phyloP scores from a whole-genome alignment of 192 early-diverging fungal species.

The Podila minutissima region DNA sequence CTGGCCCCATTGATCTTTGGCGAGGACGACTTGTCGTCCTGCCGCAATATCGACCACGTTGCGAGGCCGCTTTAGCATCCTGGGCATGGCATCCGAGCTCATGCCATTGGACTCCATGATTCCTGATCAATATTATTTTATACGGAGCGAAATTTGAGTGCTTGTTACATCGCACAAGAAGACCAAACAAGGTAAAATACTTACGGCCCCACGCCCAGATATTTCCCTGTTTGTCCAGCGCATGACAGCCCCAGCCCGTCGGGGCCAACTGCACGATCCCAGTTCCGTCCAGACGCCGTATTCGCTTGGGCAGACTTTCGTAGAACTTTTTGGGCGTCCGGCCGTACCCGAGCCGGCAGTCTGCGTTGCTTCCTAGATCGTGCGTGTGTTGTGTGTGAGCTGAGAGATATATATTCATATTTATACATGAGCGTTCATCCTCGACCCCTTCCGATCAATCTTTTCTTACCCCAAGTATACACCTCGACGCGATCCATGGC shows the following conservation, averaged over 20 bases:
- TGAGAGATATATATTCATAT: background rate
- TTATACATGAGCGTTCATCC: too few relatives aligned
- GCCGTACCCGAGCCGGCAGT: slow-evolving; percentile 38
- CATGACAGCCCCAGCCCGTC: slow-evolving; percentile 45
- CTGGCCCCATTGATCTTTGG: slow-evolving; percentile 22
- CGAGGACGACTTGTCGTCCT: slow-evolving; percentile 36
- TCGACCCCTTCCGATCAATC: too few relatives aligned
- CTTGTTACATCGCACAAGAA: background rate
- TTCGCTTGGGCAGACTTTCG: slow-evolving; percentile 42
- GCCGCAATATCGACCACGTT: slow-evolving; percentile 24
- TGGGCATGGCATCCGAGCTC: slow-evolving; percentile 24
- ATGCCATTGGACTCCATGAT: slow-evolving; percentile 38
- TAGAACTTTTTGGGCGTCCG: slow-evolving; percentile 29
- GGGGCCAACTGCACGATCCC: slow-evolving; percentile 36
- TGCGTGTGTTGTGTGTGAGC: background rate
- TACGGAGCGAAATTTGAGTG: background rate
- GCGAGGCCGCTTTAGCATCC: slow-evolving; percentile 32
- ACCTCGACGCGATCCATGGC: slow-evolving; percentile 47
- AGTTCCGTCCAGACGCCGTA: slow-evolving; percentile 29
- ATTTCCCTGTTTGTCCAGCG: slow-evolving; percentile 33
- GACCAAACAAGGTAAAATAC: background rate
- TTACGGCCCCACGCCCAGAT: slow-evolving; percentile 51
- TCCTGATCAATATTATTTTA: slow-evolving; percentile 13
- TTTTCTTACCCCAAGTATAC: slow-evolving; percentile 39
- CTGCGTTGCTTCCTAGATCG: slow-evolving; percentile 20